phyloP scores from a whole-genome alignment of 2,329 filamentous ascomycete species.

The Curvularia spicifera region DNA sequence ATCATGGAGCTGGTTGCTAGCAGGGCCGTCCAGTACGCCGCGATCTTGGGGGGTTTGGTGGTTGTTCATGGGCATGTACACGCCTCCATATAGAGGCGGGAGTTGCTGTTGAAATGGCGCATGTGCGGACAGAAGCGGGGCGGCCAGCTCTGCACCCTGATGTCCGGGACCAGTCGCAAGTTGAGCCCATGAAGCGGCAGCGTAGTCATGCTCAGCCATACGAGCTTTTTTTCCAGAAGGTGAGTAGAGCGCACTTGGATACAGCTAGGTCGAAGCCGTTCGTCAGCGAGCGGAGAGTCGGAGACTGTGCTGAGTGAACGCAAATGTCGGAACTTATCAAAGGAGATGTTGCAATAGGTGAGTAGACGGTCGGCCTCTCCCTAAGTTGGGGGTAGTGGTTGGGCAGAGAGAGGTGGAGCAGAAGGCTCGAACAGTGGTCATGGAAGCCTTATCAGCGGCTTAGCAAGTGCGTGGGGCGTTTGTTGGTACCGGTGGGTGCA shows the following conservation, averaged over 20 bases:
- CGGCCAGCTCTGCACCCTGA: slow-evolving; percentile 29
- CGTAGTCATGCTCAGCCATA: slow-evolving; percentile 41
- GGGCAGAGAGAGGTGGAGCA: slow-evolving; percentile 10
- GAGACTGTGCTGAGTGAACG: background rate
- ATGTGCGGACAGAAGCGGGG: slow-evolving; percentile 26
- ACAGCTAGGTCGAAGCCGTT: background rate
- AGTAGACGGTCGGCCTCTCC: background rate
- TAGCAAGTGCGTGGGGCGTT: slow-evolving; percentile 22
- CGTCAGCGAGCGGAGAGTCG: slow-evolving; percentile 5
- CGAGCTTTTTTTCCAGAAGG: slow-evolving; percentile 10
- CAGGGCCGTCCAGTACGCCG: slow-evolving; percentile 12
- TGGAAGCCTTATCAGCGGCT: slow-evolving; percentile 28
- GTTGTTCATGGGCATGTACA: slow-evolving; percentile 14
- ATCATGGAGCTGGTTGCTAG: slow-evolving; percentile 18
- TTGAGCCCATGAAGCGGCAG: slow-evolving; percentile 24
- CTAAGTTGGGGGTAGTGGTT: slow-evolving; percentile 9
- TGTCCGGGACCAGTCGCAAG: slow-evolving; percentile 25
- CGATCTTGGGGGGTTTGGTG: slow-evolving; percentile 21
- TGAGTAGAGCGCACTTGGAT: background rate
- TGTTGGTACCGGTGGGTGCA: slow-evolving; percentile 26
- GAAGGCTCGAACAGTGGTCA: slow-evolving; percentile 18
- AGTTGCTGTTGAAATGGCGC: slow-evolving; percentile 24
- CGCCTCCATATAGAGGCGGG: slow-evolving; percentile 18
- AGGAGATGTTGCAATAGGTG: background rate
- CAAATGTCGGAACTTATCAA: background rate